These are phyloP conservation scores for Bacidia rubella DNA, from an alignment of 495 filamentous ascomycete species.

Conservation along the genomic window DNA sequence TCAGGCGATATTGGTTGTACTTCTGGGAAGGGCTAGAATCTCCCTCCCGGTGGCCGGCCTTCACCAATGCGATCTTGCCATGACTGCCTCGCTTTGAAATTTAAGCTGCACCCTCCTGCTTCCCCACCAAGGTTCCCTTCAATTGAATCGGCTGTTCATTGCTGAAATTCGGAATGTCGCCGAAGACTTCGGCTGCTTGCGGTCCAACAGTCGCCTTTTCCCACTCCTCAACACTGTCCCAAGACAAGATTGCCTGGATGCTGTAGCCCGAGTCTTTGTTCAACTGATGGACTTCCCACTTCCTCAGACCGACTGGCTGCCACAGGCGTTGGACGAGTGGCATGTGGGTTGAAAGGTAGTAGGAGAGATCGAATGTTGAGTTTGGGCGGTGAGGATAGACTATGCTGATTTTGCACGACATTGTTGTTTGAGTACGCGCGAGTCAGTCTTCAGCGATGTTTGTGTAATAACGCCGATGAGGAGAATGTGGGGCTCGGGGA, in stretches of 20 bases:
- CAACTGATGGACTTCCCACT: background rate
- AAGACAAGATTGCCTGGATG: background rate
- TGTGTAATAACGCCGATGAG: too few relatives aligned
- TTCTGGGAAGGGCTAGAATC: background rate
- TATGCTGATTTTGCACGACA: background rate
- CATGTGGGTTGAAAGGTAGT: background rate
- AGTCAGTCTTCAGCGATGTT: too few relatives aligned
- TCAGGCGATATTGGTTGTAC: background rate
- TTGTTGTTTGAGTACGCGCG: background rate
- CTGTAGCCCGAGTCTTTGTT: background rate
- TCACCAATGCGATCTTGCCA: background rate
- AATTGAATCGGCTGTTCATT: constrained; percentile 1
- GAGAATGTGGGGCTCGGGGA: too few relatives aligned
- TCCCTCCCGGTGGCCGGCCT: too few relatives aligned
- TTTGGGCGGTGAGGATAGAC: background rate
- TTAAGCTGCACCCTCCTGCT: background rate
- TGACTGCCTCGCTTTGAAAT: background rate
- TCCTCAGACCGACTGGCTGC: background rate
- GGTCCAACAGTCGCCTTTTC: background rate
- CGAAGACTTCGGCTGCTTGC: background rate
- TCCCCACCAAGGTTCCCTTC: background rate
- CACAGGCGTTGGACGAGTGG: background rate
- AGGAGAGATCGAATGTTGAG: background rate
- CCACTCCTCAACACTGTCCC: background rate
- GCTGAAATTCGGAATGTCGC: background rate